Evolutionary conservation across 2,329 filamentous ascomycete genomes (phyloP), one percentile per base, ranked within the genome.

Genomic region (Stromatinia cepivora): DNA sequence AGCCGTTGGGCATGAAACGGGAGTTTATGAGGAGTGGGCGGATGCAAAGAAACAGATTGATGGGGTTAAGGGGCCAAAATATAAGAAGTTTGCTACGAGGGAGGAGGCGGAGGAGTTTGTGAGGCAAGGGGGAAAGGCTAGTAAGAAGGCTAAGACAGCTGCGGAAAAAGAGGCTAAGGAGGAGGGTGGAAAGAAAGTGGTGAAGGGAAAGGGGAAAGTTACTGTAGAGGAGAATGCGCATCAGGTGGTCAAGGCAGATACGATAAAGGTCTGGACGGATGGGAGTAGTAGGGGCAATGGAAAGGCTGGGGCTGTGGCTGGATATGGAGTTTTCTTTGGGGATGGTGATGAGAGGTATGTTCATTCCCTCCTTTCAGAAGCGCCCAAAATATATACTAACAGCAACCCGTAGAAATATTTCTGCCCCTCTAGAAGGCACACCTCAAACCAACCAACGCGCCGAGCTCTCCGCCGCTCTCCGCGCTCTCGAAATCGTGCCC

Each of bases 371-470:
- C 39, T 59, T 56, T 36, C 46, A n/a, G 25, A 72, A 61, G n/a
- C 13, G 22, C 6, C 45, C 50, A 42, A 42, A 56, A 25, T 25
- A 34, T 28, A 63, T 62, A 39, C 48, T 69, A 45, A 31, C 50
- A 17, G 25, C 34, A 8, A 10, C 10, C 9, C 64, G 28, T 63
- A 89, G 87, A 74, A 91, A 91, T 76, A 81, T 79, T 45, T 78
- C 78, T 22, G 78, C 79, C 69, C 70, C 73, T 46, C 71, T 79
- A 1, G 64, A 72, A 52, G 78, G 78, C 25, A 34, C 36, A 6
- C 69, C 85, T 13, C 95, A 98, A 80, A 98, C 95, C 0, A 99
- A 99, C 78, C 93, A 98, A 79, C 91, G 95, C 4, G 95, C 94
- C n/a, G 95, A 99, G 81, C 84, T 99, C 70, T 94, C 92, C 34